A percentile compares a stretch with the other conserved stretches of the same genome.
Evolutionary conservation across 2,329 filamentous ascomycete genomes (phyloP).

Genomic region (Talaromyces sp.): DNA sequence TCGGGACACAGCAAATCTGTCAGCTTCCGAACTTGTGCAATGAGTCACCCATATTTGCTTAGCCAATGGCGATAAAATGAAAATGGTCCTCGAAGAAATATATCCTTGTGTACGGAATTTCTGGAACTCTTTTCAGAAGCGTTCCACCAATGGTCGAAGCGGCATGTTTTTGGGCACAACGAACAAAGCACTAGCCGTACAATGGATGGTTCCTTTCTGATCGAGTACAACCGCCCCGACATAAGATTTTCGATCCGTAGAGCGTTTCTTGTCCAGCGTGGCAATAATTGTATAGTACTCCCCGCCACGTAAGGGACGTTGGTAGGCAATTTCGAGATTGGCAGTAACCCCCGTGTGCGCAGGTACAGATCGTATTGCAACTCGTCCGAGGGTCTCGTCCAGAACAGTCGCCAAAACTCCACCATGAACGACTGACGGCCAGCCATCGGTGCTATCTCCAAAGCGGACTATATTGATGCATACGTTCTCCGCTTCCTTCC

Average conservation of each 20-base stretch:
- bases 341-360: slow-evolving; percentile 56
- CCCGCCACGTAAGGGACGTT: slow-evolving; percentile 58
- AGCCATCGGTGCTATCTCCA: slow-evolving; percentile 64
- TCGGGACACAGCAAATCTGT: background rate
- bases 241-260: slow-evolving; percentile 41
- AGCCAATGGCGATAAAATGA: background rate
- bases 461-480: slow-evolving; percentile 66
- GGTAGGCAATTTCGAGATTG: slow-evolving; percentile 61
- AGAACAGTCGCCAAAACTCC: slow-evolving; percentile 67
- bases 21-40: background rate
- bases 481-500: slow-evolving; percentile 58
- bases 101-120: background rate
- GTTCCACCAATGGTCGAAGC: slow-evolving; percentile 41
- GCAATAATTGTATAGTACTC: slow-evolving; percentile 62
- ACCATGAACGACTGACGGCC: slow-evolving; percentile 71
- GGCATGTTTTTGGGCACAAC: slow-evolving; percentile 56
- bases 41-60: background rate
- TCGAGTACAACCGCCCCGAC: slow-evolving; percentile 37
- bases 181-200: slow-evolving; percentile 59
- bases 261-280: slow-evolving; percentile 43
- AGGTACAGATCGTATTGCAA: slow-evolving; percentile 53
- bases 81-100: background rate
- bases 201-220: slow-evolving; percentile 55
- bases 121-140: slow-evolving; percentile 34
- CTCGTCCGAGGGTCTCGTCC: slow-evolving; percentile 67